Conservation (phyloP, 2,329 filamentous ascomycete genomes). For the Phialemoniopsis sp. region DNA sequence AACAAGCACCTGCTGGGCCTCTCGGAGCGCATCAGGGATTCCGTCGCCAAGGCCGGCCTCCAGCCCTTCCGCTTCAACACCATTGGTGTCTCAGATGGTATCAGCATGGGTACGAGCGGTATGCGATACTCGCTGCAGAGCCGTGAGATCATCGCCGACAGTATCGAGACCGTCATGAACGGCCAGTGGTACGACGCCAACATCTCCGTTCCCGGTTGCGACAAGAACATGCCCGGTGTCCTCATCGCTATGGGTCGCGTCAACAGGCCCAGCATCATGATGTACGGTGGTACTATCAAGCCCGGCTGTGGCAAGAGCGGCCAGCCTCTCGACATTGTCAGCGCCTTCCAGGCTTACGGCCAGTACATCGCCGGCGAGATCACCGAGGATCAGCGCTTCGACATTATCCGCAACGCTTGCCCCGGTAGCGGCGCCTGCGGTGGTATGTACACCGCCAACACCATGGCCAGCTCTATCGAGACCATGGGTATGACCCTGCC, state of each 20-base stretch:
- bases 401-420: slow-evolving; percentile 91
- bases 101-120: slow-evolving; percentile 96
- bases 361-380: slow-evolving; percentile 92
- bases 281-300: slow-evolving; percentile 93
- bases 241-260: slow-evolving; percentile 91
- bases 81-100: slow-evolving; percentile 93
- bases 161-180: slow-evolving; percentile 98
- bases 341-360: slow-evolving; percentile 95
- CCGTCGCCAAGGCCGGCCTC: slow-evolving; percentile 66
- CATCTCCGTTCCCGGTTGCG: slow-evolving; percentile 92
- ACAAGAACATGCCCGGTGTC: slow-evolving; percentile 99
- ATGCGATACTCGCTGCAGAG: slow-evolving; percentile 83
- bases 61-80: slow-evolving; percentile 99
- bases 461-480: slow-evolving; percentile 72
- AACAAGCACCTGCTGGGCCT: slow-evolving; percentile 98
- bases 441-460: slow-evolving; percentile 80
- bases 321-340: slow-evolving; percentile 85
- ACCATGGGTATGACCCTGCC: slow-evolving; percentile 76
- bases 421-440: slow-evolving; percentile 80
- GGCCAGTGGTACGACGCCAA: slow-evolving; percentile 99
- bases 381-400: slow-evolving; percentile 84
- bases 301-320: slow-evolving; percentile 80
- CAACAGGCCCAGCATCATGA: slow-evolving; percentile 93
- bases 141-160: slow-evolving; percentile 94
- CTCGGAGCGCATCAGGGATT: slow-evolving; percentile 66